Evolutionary conservation across 2,329 filamentous ascomycete species (phyloP), one percentile per base, ranked within the genome.

Genomic region (Calonectria multiphialidica): DNA sequence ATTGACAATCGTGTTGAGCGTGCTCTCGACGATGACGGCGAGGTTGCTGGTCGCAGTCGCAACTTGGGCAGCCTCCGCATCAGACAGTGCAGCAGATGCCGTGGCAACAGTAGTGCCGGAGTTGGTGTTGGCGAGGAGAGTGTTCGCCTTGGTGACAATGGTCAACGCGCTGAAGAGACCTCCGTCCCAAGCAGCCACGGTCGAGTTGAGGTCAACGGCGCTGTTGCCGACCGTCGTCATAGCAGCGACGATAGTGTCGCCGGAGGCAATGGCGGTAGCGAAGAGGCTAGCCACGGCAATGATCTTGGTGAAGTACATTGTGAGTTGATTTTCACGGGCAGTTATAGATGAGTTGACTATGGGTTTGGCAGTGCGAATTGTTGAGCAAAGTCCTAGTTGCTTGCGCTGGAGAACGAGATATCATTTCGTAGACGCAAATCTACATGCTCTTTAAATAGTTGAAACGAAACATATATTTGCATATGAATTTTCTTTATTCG

Each of bases 81-180:
- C n/a, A 8, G 82, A 81, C 62, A 89, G 82, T 13, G 79, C 72
- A n/a, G 74, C 81, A 10, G 86, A 86, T 0, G 75, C 62, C 13
- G 82, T 61, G 73, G 87, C 86, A 2, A 78, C 77, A 23, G 77
- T 70, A 33, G 83, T 84, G 68, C 84, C 85, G 35, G 81, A 71
- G 47, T 86, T 82, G 74, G 88, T 85, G 63, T 82, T 78, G 15
- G 73, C 25, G 33, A 88, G 83, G 2, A 89, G 83, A 12, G 74
- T 68, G 8, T 82, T 77, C 6, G 85, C 85, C 66, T 84, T 77
- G 65, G 78, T 64, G 62, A 85, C 78, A 73, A 89, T 87, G 69
- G 85, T 83, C 1, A 87, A 57, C 0, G 83, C 81, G 45, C 82
- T 81, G 15, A 87, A 71, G 3, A 86, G 74, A 57, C 79, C 79